Percentiles rank a stretch among this genome's conserved stretches.
These are phyloP conservation scores for Microcera coccophila DNA, from an alignment of 2,329 filamentous ascomycete genomes.

Conservation along the genomic window DNA sequence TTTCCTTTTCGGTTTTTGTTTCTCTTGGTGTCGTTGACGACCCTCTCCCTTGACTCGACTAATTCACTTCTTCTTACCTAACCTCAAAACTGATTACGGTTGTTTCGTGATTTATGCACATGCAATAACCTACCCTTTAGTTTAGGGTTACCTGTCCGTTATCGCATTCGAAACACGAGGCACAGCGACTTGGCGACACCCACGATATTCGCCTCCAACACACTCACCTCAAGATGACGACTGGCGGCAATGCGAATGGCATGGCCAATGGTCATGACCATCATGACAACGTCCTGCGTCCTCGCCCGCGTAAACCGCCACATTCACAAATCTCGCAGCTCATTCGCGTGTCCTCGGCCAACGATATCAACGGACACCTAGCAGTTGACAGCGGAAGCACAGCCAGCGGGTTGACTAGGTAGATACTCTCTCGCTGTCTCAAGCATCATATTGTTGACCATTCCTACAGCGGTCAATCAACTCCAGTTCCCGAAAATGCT, in stretches of 20 bases:
- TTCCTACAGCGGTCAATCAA: conserved; percentile 68
- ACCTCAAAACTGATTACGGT: too few relatives aligned
- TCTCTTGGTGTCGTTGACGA: too few relatives aligned
- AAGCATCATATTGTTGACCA: not conserved
- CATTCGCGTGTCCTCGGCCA: conserved; percentile 35
- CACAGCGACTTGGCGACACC: too few relatives aligned
- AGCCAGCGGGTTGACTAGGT: conserved; percentile 46
- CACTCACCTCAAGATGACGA: too few relatives aligned
- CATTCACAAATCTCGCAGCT: conserved; percentile 46
- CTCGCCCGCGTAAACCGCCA: conserved; percentile 48
- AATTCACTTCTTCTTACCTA: too few relatives aligned
- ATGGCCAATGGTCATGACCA: conserved; percentile 25
- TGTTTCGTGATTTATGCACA: too few relatives aligned
- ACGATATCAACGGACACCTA: conserved; percentile 34
- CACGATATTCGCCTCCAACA: too few relatives aligned
- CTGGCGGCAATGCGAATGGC: conserved; percentile 28
- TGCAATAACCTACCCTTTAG: too few relatives aligned
- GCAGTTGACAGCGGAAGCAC: conserved; percentile 30
- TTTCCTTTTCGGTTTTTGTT: too few relatives aligned
- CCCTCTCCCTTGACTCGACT: too few relatives aligned
- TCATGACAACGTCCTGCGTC: conserved; percentile 46
- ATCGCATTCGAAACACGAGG: too few relatives aligned
- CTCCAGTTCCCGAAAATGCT: conserved; percentile 81
- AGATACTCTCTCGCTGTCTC: conserved; percentile 6
- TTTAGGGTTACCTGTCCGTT: too few relatives aligned